Base-by-base conservation (phyloP, 2,329 filamentous ascomycete genomes). In the Venturiaceae sp. region DNA sequence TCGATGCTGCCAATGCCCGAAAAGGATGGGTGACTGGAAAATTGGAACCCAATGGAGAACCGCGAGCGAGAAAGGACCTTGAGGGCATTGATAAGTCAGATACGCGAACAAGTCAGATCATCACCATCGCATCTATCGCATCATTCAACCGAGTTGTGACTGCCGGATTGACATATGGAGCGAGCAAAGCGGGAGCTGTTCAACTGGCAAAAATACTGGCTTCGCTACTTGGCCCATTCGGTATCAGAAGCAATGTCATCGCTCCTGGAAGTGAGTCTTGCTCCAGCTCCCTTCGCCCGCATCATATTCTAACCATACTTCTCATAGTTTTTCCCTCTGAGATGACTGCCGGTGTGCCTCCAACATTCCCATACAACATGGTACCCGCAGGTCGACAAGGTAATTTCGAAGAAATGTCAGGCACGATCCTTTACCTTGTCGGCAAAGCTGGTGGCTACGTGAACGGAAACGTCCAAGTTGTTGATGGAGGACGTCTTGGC, bases 401-500 rank as follows among this genome's bases (percentile, higher is more conserved):
- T 0, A 64, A 63, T 4, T 63, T 67, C 9, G 74, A 78, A 41
- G 79, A 82, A 61, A 70, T 82, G 33, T 74, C 74, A 0, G 78
- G 75, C 14, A 69, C 79, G 16, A 71, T 80, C 2, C 59, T 81
- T 37, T 83, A 80, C 60, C 67, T 83, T 57, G 74, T 79, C 9
- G 74, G 76, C 3, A 77, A 75, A 41, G 75, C 74, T 5, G 79
- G 78, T 1, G 72, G 72, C 13, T 83, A 82, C 66, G 71, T 78
- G 55, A 83, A 83, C 66, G 81, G 81, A 0, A 75, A 70, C 58
- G 71, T 79, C 16, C 72, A 78, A 55, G 66, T 81, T 1, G 71
- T 74, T 7, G 76, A 79, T 67, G 76, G 76, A 1, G 76, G 76
- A 5, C 67, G 75, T 57, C 57, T 69, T 54, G 60, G 65, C 0